phyloP scores from a whole-genome alignment of 768 basidiomycete genomes.

The Russula olivacea region DNA sequence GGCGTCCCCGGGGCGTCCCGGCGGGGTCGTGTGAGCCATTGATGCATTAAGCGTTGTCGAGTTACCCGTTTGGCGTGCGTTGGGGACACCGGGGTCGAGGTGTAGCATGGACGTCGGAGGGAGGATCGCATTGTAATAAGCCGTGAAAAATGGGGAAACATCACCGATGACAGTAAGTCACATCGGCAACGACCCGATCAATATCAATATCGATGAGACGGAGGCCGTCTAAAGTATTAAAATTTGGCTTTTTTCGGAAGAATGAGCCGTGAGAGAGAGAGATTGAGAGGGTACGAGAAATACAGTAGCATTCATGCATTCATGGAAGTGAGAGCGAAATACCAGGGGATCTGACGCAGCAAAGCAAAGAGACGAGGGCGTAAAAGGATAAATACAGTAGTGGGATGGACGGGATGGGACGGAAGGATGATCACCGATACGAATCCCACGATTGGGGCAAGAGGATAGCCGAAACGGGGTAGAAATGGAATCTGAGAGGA shows the following conservation, averaged over 20 bases:
- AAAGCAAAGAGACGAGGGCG: background rate
- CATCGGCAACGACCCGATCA: conserved; percentile 13
- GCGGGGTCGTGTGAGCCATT: background rate
- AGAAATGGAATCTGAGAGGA: background rate
- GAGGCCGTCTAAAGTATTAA: background rate
- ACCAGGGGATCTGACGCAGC: background rate
- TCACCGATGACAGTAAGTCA: background rate
- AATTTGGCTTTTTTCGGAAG: background rate
- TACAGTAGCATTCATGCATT: background rate
- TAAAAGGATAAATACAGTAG: conserved; percentile 1
- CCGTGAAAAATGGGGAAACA: conserved; percentile 13
- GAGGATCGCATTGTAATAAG: conserved; percentile 5
- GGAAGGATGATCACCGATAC: conserved; percentile 1
- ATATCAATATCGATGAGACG: background rate
- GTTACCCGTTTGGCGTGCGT: background rate
- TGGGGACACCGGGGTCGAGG: background rate
- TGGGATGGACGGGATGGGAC: background rate
- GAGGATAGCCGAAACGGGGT: background rate
- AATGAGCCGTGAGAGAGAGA: background rate
- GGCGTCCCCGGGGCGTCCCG: background rate
- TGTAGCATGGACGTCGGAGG: conserved; percentile 1
- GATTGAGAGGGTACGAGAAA: background rate
- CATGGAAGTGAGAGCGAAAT: background rate
- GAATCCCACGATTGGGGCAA: conserved; percentile 1
- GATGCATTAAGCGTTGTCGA: background rate